Conservation (phyloP, 2,329 filamentous ascomycete species). For the Shiraia bambusicola region DNA sequence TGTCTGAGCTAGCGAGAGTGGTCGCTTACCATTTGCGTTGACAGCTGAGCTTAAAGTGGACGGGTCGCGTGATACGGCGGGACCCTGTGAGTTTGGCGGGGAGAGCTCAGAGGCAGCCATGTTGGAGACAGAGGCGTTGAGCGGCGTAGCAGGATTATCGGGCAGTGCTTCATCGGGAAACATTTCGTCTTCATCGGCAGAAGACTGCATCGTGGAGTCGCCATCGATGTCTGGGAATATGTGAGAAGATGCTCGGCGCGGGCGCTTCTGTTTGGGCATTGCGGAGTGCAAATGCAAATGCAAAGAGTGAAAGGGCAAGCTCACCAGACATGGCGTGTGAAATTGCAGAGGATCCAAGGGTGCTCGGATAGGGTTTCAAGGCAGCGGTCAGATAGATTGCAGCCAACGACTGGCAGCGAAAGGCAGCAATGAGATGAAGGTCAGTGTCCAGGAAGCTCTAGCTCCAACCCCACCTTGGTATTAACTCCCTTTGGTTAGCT, state of each 20-base stretch:
- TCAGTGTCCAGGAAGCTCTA: conserved; percentile 1
- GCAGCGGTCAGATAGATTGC: not conserved
- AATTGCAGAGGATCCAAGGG: not conserved
- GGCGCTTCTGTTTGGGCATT: conserved; percentile 15
- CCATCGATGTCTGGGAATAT: conserved; percentile 51
- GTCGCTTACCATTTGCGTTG: conserved; percentile 44
- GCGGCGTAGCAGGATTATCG: conserved; percentile 45
- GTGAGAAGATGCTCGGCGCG: conserved; percentile 18
- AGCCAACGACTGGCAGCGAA: too few species aligned
- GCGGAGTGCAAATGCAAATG: not conserved
- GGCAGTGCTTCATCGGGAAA: conserved; percentile 48
- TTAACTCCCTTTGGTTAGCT: not conserved
- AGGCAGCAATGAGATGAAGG: conserved; percentile 6
- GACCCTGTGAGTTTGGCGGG: conserved; percentile 55
- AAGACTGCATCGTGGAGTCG: conserved; percentile 59
- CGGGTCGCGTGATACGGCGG: conserved; percentile 23
- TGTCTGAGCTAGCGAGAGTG: conserved; percentile 22
- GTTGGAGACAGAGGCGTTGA: conserved; percentile 30
- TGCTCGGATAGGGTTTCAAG: not conserved
- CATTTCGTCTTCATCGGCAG: conserved; percentile 44
- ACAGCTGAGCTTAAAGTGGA: conserved; percentile 25
- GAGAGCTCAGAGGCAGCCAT: conserved; percentile 52
- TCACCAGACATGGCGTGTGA: conserved; percentile 4
- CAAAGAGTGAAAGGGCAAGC: not conserved
- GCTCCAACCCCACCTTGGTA: not conserved